Conservation (phyloP, 2,329 filamentous ascomycete species). For the Aspergillus arachidicola region DNA sequence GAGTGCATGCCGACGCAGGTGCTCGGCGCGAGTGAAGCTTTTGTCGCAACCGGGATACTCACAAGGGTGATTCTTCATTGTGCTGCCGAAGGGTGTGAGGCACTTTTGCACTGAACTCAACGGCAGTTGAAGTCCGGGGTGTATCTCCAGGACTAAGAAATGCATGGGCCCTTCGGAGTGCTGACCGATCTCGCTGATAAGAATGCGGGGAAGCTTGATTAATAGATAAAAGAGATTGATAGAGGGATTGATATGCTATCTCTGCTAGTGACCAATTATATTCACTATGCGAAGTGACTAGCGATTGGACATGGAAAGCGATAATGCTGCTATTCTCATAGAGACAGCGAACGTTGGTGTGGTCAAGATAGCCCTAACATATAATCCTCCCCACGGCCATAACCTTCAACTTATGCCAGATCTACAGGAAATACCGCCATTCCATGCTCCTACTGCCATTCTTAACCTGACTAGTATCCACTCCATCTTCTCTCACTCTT, state of each 20-base stretch:
- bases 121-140: not conserved
- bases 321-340: not conserved
- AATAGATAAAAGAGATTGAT: no score
- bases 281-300: not conserved
- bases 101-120: not conserved
- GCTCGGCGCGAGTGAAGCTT: not conserved
- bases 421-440: conserved; percentile 17
- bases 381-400: not conserved
- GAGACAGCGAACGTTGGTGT: no score
- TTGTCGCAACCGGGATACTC: not conserved
- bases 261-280: not conserved
- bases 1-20: not conserved
- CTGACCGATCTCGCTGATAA: not conserved
- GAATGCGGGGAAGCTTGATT: not conserved
- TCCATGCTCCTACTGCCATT: conserved; percentile 39
- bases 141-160: not conserved
- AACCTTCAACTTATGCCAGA: not conserved
- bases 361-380: not conserved
- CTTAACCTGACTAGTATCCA: conserved; percentile 43
- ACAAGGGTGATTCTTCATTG: not conserved
- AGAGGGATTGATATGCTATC: not conserved
- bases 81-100: not conserved
- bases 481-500: conserved; percentile 40
- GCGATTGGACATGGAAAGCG: not conserved
- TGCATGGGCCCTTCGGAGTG: not conserved